Conservation (phyloP, 192 early-diverging fungal genomes). For the Funneliformis mosseae region DNA sequence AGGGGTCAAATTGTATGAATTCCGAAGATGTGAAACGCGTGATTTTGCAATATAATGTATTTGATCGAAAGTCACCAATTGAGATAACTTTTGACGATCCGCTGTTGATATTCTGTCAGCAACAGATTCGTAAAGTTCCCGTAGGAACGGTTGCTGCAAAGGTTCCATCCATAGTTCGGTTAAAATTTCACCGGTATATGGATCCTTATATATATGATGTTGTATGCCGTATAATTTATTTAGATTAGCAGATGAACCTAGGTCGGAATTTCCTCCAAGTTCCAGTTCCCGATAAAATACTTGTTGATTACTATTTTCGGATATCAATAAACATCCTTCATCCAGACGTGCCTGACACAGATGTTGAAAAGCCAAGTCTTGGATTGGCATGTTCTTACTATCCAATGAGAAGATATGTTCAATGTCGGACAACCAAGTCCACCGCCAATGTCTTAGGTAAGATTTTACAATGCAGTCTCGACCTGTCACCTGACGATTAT, state of each 20-base stretch:
- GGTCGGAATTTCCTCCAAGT: conserved; percentile 17
- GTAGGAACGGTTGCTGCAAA: conserved; percentile 33
- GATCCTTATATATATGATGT: conserved; percentile 52
- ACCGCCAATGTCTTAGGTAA: conserved; percentile 52
- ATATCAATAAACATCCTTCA: conserved; percentile 48
- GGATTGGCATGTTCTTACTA: conserved; percentile 41
- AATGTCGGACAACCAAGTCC: conserved; percentile 55
- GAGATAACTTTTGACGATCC: conserved; percentile 50
- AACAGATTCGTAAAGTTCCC: conserved; percentile 36
- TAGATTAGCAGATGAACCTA: neutral
- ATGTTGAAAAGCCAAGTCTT: conserved; percentile 54
- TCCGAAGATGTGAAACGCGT: conserved; percentile 26
- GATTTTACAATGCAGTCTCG: conserved; percentile 50
- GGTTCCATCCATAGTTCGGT: conserved; percentile 65
- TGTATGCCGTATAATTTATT: conserved; percentile 43
- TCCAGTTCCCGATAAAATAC: conserved; percentile 56
- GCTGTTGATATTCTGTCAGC: conserved; percentile 37
- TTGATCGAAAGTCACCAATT: conserved; percentile 59
- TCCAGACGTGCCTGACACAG: conserved; percentile 50
- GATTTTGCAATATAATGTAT: conserved; percentile 51
- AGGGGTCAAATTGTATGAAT: neutral
- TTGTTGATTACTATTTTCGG: conserved; percentile 38
- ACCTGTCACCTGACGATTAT: conserved; percentile 36
- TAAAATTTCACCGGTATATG: conserved; percentile 43
- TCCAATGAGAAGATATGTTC: conserved; percentile 40